Evolutionary conservation across 2,329 filamentous ascomycete species (phyloP), one percentile per base, ranked within the genome.

Genomic region (Alternaria angustiovoidea): DNA sequence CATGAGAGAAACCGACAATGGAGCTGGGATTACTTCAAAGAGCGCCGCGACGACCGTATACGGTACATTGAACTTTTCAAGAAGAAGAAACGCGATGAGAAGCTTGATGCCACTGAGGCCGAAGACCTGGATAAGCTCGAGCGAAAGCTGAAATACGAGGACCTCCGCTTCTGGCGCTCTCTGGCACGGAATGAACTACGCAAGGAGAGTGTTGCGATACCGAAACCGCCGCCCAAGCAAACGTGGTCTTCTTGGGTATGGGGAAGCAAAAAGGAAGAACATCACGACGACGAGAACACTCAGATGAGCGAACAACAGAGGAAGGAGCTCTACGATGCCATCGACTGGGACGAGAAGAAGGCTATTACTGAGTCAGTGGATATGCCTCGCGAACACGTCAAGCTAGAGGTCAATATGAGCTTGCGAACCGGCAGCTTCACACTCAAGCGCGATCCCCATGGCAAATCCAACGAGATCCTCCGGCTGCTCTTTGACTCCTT

Each of bases 291-390:
- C 68, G 91, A 94, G 63, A 52, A 57, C 28, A 92, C 89, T 0
- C 88, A 93, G 61, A 96, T 99, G 85, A 96, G 92, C 0, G 95
- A 99, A 63, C 90, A 98, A 78, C 94, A 99, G 77, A 90, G 94
- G 42, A 93, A 98, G 76, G 94, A 99, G 79, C 86, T 99, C 9
- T 99, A 98, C 78, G 91, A 96, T 69, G 96, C 93, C 51, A 99
- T 99, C 71, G 95, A 98, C 72, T 99, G 94, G 89, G 92, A 99
- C 64, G 95, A 99, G 79, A 98, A 97, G 82, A 89, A 94, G 61
- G 92, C 91, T 2, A 85, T 99, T 39, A 86, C 93, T 0, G 93
- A 97, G 67, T 90, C 91, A 42, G 89, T 99, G 4, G 95, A 99
- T 69, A 84, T 93, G 32, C 96, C 96, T 0, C 88, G 92, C 54